Base-by-base conservation (phyloP, 2,329 filamentous ascomycete species). In the Xylariomycetidae sp. region DNA sequence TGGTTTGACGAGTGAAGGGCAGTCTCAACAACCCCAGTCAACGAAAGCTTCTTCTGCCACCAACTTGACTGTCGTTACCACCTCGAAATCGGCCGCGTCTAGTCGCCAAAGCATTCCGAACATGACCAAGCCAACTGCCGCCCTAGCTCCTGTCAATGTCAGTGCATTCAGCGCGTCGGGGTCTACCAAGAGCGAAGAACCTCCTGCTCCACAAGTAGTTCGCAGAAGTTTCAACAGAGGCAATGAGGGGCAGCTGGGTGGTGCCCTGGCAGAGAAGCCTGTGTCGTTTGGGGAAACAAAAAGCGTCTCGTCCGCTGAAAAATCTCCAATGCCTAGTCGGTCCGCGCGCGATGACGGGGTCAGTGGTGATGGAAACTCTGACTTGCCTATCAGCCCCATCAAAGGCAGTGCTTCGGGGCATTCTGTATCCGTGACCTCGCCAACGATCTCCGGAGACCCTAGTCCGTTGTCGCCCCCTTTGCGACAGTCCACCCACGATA, bases 41-140 rank as follows among this genome's bases (percentile, higher is more conserved):
- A 64, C 68, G n/a, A 74, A 68, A 36, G 53, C 67, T 5, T 66
- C 67, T 8, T 69, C 70, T 8, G 60, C 68, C 26, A 60, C 64
- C n/a, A 63, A 68, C 10, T 57, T 67, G 40, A 56, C 66, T 3
- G 54, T 38, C 6, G 31, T 35, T 3, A 25, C 42, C 6, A 48
- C 59, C 2, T 59, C 61, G 4, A 74, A 68, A 40, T 63, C 69
- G n/a, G 48, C 47, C n/a, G 49, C 53, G 7, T 54, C 54, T 8
- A 58, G 51, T 20, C 52, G 53, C 18, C 55, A 57, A 34, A 56
- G 44, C 25, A 54, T 57, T 32, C 45, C 53, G 6, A 51, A 48
- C n/a, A 47, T 52, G 37, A 49, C 49, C 16, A 56, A 68, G 58
- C 40, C 67, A 25, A 42, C 51, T 5, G 47, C 74, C 19, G 60